phyloP scores from a whole-genome alignment of 305 asterid species.

The Fraxinus sp. region DNA sequence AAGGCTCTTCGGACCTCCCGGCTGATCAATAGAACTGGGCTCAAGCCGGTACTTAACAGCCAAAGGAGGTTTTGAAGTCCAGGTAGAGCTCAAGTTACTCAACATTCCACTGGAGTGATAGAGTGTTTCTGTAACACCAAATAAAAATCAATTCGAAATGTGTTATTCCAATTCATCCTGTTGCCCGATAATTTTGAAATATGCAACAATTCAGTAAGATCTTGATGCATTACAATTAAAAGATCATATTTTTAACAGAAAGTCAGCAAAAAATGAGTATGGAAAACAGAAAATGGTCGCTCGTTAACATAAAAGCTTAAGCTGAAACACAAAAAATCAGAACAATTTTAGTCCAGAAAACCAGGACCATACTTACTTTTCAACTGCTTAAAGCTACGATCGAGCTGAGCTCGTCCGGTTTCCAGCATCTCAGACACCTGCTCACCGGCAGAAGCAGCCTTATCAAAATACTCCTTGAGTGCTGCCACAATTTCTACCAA shows the following conservation, averaged over 20 bases:
- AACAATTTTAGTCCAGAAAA: not conserved
- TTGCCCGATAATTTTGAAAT: not conserved
- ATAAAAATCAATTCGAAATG: conserved; percentile 10
- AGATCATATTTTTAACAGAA: not conserved
- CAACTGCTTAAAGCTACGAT: conserved; percentile 76
- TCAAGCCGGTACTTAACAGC: conserved; percentile 77
- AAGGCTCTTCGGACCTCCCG: conserved; percentile 70
- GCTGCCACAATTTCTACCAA: conserved; percentile 85
- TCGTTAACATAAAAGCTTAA: not conserved
- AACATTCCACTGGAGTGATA: conserved; percentile 90
- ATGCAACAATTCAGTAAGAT: not conserved
- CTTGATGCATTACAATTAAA: not conserved
- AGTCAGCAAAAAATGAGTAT: not conserved
- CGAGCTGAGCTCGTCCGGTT: conserved; percentile 83
- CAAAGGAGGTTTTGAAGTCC: conserved; percentile 91
- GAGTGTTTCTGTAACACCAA: conserved; percentile 62
- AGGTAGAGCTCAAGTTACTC: conserved; percentile 85
- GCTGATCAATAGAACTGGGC: conserved; percentile 54
- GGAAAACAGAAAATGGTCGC: not conserved
- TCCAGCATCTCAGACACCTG: conserved; percentile 93
- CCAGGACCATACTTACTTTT: conserved; percentile 47
- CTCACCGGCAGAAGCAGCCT: conserved; percentile 87
- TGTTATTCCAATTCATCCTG: not conserved
- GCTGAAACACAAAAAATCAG: not conserved
- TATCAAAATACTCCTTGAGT: conserved; percentile 72